phyloP scores from a whole-genome alignment of 805 yeast species.

The Ogataea corticis region DNA sequence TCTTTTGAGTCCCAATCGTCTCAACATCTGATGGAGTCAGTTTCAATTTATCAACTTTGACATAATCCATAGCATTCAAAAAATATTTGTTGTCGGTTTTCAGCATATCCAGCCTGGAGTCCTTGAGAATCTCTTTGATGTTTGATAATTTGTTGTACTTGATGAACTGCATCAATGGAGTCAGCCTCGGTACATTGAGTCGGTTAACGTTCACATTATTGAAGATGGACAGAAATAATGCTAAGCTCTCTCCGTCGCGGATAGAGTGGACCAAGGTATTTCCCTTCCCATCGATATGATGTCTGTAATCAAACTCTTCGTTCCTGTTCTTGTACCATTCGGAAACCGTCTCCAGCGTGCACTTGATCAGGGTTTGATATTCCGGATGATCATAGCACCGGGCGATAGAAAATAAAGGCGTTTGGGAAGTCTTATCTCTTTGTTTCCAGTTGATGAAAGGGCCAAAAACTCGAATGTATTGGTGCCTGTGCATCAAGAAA shows the following conservation, averaged over 20 bases:
- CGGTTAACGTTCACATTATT: constrained; percentile 55
- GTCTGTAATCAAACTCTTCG: constrained; percentile 44
- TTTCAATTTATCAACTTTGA: constrained; percentile 36
- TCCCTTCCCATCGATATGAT: constrained; percentile 72
- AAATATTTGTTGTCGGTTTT: constrained; percentile 32
- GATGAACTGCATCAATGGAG: constrained; percentile 72
- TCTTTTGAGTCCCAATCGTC: constrained; percentile 1
- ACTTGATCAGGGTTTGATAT: constrained; percentile 50
- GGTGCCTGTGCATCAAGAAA: constrained; percentile 58
- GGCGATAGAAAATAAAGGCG: constrained; percentile 75
- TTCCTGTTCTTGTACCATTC: constrained; percentile 40
- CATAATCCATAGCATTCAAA: constrained; percentile 47
- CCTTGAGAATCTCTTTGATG: constrained; percentile 48
- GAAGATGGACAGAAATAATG: constrained; percentile 39
- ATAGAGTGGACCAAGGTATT: constrained; percentile 78
- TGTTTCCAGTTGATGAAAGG: constrained; percentile 64
- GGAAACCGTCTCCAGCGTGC: constrained; percentile 45
- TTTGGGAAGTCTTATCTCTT: constrained; percentile 65
- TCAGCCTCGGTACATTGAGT: constrained; percentile 54
- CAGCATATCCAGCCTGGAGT: constrained; percentile 48
- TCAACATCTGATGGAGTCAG: not conserved
- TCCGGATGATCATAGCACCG: constrained; percentile 77
- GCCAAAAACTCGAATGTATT: constrained; percentile 56
- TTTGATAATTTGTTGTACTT: constrained; percentile 69
- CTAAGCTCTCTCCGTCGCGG: constrained; percentile 45